phyloP scores from a whole-genome alignment of 805 yeast species.

The Zygotorulaspora chibaensis region DNA sequence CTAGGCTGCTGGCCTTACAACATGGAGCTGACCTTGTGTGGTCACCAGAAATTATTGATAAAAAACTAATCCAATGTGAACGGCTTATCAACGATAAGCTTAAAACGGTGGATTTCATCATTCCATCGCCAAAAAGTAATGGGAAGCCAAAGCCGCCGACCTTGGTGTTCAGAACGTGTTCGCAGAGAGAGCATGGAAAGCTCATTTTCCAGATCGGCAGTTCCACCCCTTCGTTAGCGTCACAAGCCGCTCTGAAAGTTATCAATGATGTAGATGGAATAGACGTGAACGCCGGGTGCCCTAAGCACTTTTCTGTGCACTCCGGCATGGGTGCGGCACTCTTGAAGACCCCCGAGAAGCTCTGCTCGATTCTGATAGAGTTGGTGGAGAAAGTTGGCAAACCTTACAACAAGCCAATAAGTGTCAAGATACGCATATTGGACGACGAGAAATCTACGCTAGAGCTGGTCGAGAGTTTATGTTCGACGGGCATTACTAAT shows the following conservation, averaged over 20 bases:
- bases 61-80: constrained; percentile 66
- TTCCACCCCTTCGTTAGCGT: constrained; percentile 77
- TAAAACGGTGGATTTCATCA: constrained; percentile 57
- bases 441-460: constrained; percentile 60
- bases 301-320: constrained; percentile 91
- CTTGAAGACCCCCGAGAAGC: constrained; percentile 70
- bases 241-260: constrained; percentile 76
- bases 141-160: constrained; percentile 46
- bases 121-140: constrained; percentile 36
- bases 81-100: constrained; percentile 55
- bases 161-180: constrained; percentile 70
- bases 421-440: constrained; percentile 83
- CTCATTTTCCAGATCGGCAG: constrained; percentile 91
- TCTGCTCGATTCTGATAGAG: constrained; percentile 61
- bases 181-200: constrained; percentile 55
- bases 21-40: constrained; percentile 94
- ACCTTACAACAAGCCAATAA: constrained; percentile 73
- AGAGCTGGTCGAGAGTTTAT: constrained; percentile 51
- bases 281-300: constrained; percentile 95
- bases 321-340: constrained; percentile 98
- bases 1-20: constrained; percentile 70
- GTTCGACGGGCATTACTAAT: constrained; percentile 76
- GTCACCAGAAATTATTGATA: constrained; percentile 92
- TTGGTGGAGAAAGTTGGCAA: constrained; percentile 78
- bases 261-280: constrained; percentile 87